Evolutionary conservation across 202 grass and related monocot genomes (phyloP), one percentile per base, ranked within the genome.

Genomic region (Carex sylvatica): DNA sequence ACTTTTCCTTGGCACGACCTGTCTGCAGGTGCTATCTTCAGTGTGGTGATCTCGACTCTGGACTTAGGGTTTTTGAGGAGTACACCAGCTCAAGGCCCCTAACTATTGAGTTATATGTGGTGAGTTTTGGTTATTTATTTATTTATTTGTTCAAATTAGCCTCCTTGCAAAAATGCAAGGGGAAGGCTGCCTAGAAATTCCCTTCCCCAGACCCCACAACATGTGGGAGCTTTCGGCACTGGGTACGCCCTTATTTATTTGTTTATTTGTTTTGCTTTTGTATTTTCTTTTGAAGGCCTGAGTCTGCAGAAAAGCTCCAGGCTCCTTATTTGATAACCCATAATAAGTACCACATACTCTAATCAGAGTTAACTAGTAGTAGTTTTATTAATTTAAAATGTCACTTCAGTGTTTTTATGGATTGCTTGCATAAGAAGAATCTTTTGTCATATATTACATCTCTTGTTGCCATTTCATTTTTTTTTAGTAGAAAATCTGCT

Each of bases 1-100:
- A 69, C 61, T 65, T 70, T 51, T 49, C 42, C 14, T 67, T 82
- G 20, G 49, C 22, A 55, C 15, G 1, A 75, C 49, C 24, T 55
- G 62, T 68, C 15, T 51, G 44, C 42, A 98, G 95, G 86, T 98
- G 95, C 80, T 98, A 95, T 84, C 83, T 95, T 67, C 86, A 87
- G 20, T 95, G 92, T 76, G 89, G 85, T 58, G 92, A 98, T 89
- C 91, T 98, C 40, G 92, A 98, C 82, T 93, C 95, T 58, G 95
- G 89, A 69, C 19, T 98, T 87, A 93, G 88, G 86, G 94, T 93
- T 54, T 98, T 98, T 95, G 92, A 98, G 80, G 92, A 98, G 78
- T 91, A 79, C 54, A 71, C 84, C 84, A 91, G 87, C 69, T 91
- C 88, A 70, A 98, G 85, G 80, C 9, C 83, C 20, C 87, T 87